Percentiles rank a stretch among this genome's conserved stretches.
Evolutionary conservation across 805 yeast genomes (phyloP).

Genomic region (Clavispora vitiphila): DNA sequence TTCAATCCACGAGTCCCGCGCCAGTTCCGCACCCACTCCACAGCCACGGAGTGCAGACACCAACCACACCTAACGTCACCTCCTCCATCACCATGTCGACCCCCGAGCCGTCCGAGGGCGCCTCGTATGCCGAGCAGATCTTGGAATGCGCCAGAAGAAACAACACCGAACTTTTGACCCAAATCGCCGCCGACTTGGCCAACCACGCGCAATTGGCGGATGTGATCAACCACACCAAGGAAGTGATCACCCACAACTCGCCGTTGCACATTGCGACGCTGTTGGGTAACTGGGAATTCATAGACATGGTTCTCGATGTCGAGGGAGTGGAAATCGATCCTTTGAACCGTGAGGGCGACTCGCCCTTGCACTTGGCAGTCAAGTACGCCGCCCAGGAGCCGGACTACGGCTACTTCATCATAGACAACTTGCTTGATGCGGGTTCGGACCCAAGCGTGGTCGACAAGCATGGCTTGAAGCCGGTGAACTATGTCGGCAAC

Average conservation of each 20-base stretch:
- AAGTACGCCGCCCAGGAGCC: constrained; percentile 73
- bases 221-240: constrained; percentile 59
- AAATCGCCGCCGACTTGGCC: constrained; percentile 44
- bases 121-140: constrained; percentile 67
- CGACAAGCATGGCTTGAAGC: constrained; percentile 55
- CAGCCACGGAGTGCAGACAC: too few species aligned
- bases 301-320: constrained; percentile 76
- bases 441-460: constrained; percentile 71
- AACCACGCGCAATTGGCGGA: constrained; percentile 36
- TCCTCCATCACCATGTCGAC: neutral
- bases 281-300: constrained; percentile 79
- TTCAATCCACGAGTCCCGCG: too few species aligned
- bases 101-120: constrained; percentile 43
- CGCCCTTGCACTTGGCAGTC: constrained; percentile 87
- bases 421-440: constrained; percentile 81
- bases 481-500: constrained; percentile 64
- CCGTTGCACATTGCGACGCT: constrained; percentile 78
- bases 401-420: constrained; percentile 74
- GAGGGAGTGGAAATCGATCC: constrained; percentile 93
- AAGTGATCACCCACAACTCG: constrained; percentile 73
- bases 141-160: constrained; percentile 86
- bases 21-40: too few species aligned
- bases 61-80: too few species aligned
- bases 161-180: constrained; percentile 67
- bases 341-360: constrained; percentile 67